Base-by-base conservation (phyloP, 2,329 filamentous ascomycete species). In the Ceratocystis eucalypticola region DNA sequence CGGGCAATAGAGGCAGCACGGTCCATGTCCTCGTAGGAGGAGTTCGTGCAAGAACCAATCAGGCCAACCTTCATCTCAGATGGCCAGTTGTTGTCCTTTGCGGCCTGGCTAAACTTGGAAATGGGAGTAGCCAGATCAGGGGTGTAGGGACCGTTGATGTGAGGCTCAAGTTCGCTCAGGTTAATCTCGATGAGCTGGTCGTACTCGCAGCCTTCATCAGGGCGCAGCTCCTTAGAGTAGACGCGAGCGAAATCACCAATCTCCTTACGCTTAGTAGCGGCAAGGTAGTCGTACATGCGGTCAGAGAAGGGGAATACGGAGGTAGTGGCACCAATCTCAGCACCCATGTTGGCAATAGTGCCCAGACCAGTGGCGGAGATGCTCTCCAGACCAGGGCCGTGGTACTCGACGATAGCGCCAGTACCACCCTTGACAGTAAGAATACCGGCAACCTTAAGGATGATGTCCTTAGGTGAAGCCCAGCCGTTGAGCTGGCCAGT, bases 91-190 rank as follows among this genome's bases (percentile, higher is more conserved):
- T 99, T 96, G 74, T 87, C 86, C 82, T 95, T 91, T 74, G 93
- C 93, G 71, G 91, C 90, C 74, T 95, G 88, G 79, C 89, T 91
- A 81, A 97, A 96, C 82, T 96, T 94, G 79, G 91, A 96, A 76
- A 99, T 95, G 64, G 94, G 94, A 6, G 94, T 97, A 66, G 91
- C 92, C 79, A 99, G 83, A 85, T 99, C 94, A 69, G 94, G 94
- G 33, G 94, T 99, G 85, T 97, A 97, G 70, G 94, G 94, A 71
- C 94, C 94, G 82, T 99, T 99, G 81, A 99, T 91, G 77, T 97
- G 91, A 71, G 94, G 94, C 82, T 99, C 94, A 62, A 99, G 88
- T 78, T 93, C 89, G 68, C 85, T 88, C 66, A 99, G 85, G 82
- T 99, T 93, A 79, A 99, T 90, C 80, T 96, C 93, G 73, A 97